Percentiles rank a stretch among this genome's conserved stretches.
phyloP scores from a whole-genome alignment of 2,329 filamentous ascomycete genomes.

The Alternaria brassicae region DNA sequence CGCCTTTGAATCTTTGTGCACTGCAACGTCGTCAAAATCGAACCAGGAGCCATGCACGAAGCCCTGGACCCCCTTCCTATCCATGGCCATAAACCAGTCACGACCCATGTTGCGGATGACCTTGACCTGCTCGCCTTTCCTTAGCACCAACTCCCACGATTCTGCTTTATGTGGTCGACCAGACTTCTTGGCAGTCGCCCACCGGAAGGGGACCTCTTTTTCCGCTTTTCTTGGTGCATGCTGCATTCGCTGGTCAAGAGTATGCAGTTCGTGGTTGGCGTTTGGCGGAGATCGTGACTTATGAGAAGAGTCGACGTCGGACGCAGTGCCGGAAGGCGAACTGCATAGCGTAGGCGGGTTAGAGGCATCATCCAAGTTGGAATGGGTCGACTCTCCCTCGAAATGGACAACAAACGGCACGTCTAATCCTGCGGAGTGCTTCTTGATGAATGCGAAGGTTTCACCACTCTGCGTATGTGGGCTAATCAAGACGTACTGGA shows the following conservation, averaged over 20 bases:
- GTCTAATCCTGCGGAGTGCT: slow-evolving; percentile 17
- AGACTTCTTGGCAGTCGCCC: slow-evolving; percentile 30
- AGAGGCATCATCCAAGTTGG: slow-evolving; percentile 9
- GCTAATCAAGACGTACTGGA: slow-evolving; percentile 31
- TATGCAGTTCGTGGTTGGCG: background rate
- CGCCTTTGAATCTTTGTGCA: slow-evolving; percentile 16
- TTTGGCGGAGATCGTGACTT: background rate
- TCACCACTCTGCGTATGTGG: slow-evolving; percentile 28
- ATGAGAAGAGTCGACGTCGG: background rate
- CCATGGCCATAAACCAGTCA: slow-evolving; percentile 33
- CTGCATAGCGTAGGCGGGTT: background rate
- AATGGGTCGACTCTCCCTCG: slow-evolving; percentile 19
- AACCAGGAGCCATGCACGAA: slow-evolving; percentile 39
- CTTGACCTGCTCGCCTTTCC: slow-evolving; percentile 34
- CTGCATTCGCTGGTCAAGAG: slow-evolving; percentile 5
- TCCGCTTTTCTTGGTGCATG: slow-evolving; percentile 2
- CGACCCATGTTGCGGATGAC: slow-evolving; percentile 32
- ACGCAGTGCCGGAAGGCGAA: background rate
- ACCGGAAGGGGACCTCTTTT: slow-evolving; percentile 11
- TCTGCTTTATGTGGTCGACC: slow-evolving; percentile 35
- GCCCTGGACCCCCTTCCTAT: slow-evolving; percentile 22
- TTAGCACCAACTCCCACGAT: slow-evolving; percentile 33
- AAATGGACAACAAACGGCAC: slow-evolving; percentile 29
- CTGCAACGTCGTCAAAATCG: slow-evolving; percentile 24
- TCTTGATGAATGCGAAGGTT: slow-evolving; percentile 39